These are phyloP conservation scores for Leccinum subtestaceum DNA, from an alignment of 768 basidiomycete species.

Conservation along the genomic window DNA sequence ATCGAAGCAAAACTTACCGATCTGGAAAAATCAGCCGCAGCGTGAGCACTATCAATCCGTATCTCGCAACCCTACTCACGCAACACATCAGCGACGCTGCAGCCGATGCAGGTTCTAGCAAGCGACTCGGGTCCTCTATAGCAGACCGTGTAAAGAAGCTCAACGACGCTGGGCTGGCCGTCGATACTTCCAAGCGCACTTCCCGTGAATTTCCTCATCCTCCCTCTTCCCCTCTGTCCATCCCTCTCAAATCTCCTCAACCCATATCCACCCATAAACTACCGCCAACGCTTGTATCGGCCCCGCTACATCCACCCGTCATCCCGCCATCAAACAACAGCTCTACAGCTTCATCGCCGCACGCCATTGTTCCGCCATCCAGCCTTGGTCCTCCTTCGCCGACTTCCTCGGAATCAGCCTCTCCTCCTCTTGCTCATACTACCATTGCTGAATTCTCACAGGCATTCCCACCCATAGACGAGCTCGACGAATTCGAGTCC, in stretches of 20 bases:
- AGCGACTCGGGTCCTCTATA: slow-evolving; percentile 62
- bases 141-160: slow-evolving; percentile 79
- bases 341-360: slow-evolving; percentile 46
- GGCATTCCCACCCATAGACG: slow-evolving; percentile 75
- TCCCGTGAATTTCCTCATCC: slow-evolving; percentile 50
- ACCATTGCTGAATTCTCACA: slow-evolving; percentile 58
- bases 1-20: slow-evolving; percentile 47
- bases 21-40: slow-evolving; percentile 39
- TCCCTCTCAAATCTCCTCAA: slow-evolving; percentile 31
- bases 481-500: slow-evolving; percentile 58
- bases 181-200: slow-evolving; percentile 53
- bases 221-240: slow-evolving; percentile 29
- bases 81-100: slow-evolving; percentile 12
- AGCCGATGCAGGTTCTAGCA: slow-evolving; percentile 35
- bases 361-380: slow-evolving; percentile 66
- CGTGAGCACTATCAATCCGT: slow-evolving; percentile 22
- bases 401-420: slow-evolving; percentile 64
- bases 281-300: slow-evolving; percentile 35
- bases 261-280: slow-evolving; percentile 38
- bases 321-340: slow-evolving; percentile 26
- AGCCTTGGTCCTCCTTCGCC: slow-evolving; percentile 77
- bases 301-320: slow-evolving; percentile 22
- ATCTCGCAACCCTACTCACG: slow-evolving; percentile 12
- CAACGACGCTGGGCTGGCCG: slow-evolving; percentile 65
- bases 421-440: slow-evolving; percentile 42